A percentile compares a stretch with the other conserved stretches of the same genome.
phyloP scores from a whole-genome alignment of 257 asterid species.

The Solanum sejunctum region DNA sequence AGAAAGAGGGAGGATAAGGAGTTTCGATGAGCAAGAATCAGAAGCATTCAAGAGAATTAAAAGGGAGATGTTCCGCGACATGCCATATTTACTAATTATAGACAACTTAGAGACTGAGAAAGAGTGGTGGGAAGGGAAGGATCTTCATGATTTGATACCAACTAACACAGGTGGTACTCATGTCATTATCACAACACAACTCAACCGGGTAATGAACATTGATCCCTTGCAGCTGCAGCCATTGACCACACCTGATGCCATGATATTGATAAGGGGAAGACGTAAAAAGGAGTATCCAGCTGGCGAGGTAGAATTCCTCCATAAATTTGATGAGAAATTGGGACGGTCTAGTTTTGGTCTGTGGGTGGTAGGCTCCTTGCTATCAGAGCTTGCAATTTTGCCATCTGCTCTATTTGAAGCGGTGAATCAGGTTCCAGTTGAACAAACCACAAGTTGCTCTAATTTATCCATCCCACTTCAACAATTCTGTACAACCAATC shows the following conservation, averaged over 20 bases:
- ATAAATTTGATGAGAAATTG: constrained; percentile 49
- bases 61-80: constrained; percentile 71
- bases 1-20: constrained; percentile 66
- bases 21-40: constrained; percentile 75
- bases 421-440: constrained; percentile 29
- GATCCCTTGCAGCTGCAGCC: constrained; percentile 61
- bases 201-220: constrained; percentile 45
- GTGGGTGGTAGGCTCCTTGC: constrained; percentile 49
- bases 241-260: constrained; percentile 48
- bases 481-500: constrained; percentile 43
- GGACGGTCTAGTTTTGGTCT: constrained; percentile 65
- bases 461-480: constrained; percentile 30
- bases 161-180: constrained; percentile 80
- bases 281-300: constrained; percentile 46
- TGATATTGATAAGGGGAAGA: constrained; percentile 45
- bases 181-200: constrained; percentile 67
- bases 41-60: constrained; percentile 74
- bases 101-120: constrained; percentile 69
- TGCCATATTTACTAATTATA: constrained; percentile 74
- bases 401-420: constrained; percentile 68
- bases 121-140: constrained; percentile 97
- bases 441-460: constrained; percentile 20
- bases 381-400: constrained; percentile 46
- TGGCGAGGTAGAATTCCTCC: constrained; percentile 42
- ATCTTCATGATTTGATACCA: constrained; percentile 67